phyloP scores from a whole-genome alignment of 768 basidiomycete species.

The Hortiboletus campestris region DNA sequence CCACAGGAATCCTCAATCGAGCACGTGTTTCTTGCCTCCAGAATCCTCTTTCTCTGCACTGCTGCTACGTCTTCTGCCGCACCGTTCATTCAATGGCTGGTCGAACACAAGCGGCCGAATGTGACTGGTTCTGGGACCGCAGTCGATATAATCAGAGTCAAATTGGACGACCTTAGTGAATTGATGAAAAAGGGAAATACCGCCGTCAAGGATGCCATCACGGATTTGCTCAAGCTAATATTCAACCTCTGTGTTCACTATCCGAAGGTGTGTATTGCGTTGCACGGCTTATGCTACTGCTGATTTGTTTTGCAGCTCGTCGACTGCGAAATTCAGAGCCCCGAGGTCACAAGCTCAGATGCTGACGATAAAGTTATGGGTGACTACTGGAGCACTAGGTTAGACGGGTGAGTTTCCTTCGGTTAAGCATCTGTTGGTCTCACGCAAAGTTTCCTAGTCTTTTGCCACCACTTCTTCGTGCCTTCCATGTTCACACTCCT shows the following conservation, averaged over 20 bases:
- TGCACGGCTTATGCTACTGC: not conserved
- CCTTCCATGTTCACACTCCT: constrained; percentile 63
- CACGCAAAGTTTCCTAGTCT: constrained; percentile 37
- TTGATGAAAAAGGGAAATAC: constrained; percentile 46
- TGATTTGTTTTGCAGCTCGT: constrained; percentile 29
- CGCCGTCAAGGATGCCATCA: constrained; percentile 61
- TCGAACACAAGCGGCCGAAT: constrained; percentile 61
- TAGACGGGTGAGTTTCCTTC: constrained; percentile 59
- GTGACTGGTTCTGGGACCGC: constrained; percentile 41
- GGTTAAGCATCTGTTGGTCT: not conserved
- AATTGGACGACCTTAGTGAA: constrained; percentile 56
- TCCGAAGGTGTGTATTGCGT: constrained; percentile 54
- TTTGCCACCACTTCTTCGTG: constrained; percentile 66
- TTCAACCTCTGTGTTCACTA: constrained; percentile 83
- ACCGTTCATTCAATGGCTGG: constrained; percentile 50
- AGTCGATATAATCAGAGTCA: constrained; percentile 57
- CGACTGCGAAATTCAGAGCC: constrained; percentile 43
- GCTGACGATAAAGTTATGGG: constrained; percentile 53
- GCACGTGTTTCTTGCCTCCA: constrained; percentile 69
- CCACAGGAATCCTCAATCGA: constrained; percentile 62
- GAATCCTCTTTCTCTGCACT: constrained; percentile 75
- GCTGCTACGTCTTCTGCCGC: constrained; percentile 48
- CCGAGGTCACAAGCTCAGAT: constrained; percentile 15
- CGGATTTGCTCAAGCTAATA: constrained; percentile 79
- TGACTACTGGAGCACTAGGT: constrained; percentile 70